A percentile compares a stretch with the other conserved stretches of the same genome.
Conservation (phyloP, 495 filamentous ascomycete species). For the Bathelium albidoporum region DNA sequence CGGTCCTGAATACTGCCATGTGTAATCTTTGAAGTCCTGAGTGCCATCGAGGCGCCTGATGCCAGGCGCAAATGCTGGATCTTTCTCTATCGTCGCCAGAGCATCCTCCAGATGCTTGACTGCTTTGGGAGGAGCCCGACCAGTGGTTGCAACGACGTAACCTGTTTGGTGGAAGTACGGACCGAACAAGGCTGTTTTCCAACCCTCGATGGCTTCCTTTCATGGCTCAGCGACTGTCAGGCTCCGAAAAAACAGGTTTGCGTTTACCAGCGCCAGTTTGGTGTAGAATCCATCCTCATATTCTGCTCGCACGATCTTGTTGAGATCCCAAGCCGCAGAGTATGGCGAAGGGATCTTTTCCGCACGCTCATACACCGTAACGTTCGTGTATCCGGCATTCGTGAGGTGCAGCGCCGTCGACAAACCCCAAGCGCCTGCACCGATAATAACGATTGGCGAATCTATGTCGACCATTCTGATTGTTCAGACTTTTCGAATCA, state of each 20-base stretch:
- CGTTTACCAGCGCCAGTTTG: constrained; percentile 37
- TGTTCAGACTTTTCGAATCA: neutral
- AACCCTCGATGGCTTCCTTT: constrained; percentile 41
- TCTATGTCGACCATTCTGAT: neutral
- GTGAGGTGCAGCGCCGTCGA: constrained; percentile 42
- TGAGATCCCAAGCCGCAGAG: constrained; percentile 43
- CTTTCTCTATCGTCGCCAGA: constrained; percentile 32
- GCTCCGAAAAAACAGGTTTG: constrained; percentile 9
- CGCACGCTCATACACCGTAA: constrained; percentile 38
- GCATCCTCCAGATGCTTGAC: constrained; percentile 38
- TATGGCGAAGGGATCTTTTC: constrained; percentile 32
- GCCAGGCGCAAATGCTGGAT: constrained; percentile 30
- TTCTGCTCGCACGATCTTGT: constrained; percentile 47
- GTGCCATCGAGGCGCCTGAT: constrained; percentile 29
- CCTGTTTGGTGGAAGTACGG: constrained; percentile 49
- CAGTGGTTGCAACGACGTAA: constrained; percentile 42
- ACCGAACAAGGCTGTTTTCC: constrained; percentile 44
- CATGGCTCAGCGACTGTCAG: constrained; percentile 15
- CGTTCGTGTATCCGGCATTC: constrained; percentile 33
- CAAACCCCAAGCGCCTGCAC: constrained; percentile 41
- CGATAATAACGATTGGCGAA: constrained; percentile 18
- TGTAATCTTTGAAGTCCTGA: constrained; percentile 31
- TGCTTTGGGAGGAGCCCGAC: constrained; percentile 38
- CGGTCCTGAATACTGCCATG: constrained; percentile 38
- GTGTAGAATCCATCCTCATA: constrained; percentile 48